These are phyloP conservation scores for Scutellaria minor DNA, from an alignment of 257 asterid species.

Conservation along the genomic window DNA sequence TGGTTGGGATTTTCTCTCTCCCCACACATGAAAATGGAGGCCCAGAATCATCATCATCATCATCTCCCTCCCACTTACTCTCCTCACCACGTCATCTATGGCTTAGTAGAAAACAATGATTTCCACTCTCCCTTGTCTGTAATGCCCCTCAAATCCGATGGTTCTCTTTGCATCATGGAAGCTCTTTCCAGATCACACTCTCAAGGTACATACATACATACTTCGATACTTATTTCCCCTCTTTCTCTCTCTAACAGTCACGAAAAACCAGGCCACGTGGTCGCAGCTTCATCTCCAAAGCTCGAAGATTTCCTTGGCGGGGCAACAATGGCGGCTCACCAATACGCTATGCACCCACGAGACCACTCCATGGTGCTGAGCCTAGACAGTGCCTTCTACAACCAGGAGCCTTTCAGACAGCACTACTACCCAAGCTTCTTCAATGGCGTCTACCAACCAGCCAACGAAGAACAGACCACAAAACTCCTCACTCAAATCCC, in stretches of 20 bases:
- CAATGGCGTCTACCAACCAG: conserved; percentile 51
- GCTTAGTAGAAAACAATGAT: conserved; percentile 41
- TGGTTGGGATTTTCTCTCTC: conserved; percentile 92
- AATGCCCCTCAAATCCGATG: conserved; percentile 88
- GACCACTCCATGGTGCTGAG: conserved; percentile 52
- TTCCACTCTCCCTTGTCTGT: conserved; percentile 60
- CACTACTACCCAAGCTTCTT: conserved; percentile 45
- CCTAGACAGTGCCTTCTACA: conserved; percentile 59
- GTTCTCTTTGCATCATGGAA: conserved; percentile 84
- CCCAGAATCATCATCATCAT: neutral
- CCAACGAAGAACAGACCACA: conserved; percentile 30
- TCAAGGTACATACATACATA: conserved; percentile 53
- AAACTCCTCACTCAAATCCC: conserved; percentile 43
- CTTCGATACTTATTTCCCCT: neutral
- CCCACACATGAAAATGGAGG: conserved; percentile 74
- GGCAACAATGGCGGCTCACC: conserved; percentile 55
- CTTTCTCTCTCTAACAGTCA: too few relatives aligned
- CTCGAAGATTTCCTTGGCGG: conserved; percentile 84
- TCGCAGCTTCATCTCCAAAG: conserved; percentile 61
- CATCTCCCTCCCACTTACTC: conserved; percentile 10
- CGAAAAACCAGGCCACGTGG: conserved; percentile 20
- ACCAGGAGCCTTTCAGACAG: conserved; percentile 44
- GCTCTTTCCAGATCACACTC: conserved; percentile 70
- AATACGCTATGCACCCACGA: conserved; percentile 44
- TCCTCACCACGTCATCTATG: conserved; percentile 25